Evolutionary conservation across 108 stramenopile genomes (phyloP).

Genomic region (Cyclotella kingstonii): DNA sequence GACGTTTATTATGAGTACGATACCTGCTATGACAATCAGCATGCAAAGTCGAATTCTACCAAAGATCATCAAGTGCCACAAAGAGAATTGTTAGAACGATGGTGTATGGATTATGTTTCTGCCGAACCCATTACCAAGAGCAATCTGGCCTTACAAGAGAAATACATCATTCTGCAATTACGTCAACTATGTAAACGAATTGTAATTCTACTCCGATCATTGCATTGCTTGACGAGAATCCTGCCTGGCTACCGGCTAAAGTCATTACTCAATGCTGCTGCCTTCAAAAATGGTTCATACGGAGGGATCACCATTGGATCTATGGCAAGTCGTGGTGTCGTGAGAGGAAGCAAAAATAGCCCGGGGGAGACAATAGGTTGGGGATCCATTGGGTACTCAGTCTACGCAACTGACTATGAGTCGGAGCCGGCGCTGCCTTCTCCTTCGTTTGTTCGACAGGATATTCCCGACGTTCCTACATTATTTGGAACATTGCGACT

Average conservation of each 20-base stretch:
- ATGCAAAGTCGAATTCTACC: not conserved
- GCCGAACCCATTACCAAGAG: conserved; percentile 8
- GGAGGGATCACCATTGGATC: not conserved
- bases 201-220: conserved; percentile 60
- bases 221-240: conserved; percentile 72
- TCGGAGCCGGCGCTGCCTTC: conserved; percentile 39
- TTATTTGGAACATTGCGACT: conserved; percentile 59
- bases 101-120: conserved; percentile 76
- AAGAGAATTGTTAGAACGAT: conserved; percentile 76
- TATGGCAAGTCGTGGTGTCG: not conserved
- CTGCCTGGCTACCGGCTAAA: conserved; percentile 59
- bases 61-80: conserved; percentile 2
- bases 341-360: not conserved
- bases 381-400: conserved; percentile 54
- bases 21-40: conserved; percentile 4
- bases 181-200: conserved; percentile 72
- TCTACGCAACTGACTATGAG: conserved; percentile 47
- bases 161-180: conserved; percentile 34
- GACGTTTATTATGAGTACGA: conserved; percentile 81
- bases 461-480: conserved; percentile 43
- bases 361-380: not conserved
- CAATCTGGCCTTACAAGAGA: not conserved
- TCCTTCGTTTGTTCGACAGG: conserved; percentile 33
- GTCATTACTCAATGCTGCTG: too few relatives aligned
- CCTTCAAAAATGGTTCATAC: not conserved